Conservation (phyloP, 1,139 yeast genomes). For the Sugiyamaella paludigena region DNA sequence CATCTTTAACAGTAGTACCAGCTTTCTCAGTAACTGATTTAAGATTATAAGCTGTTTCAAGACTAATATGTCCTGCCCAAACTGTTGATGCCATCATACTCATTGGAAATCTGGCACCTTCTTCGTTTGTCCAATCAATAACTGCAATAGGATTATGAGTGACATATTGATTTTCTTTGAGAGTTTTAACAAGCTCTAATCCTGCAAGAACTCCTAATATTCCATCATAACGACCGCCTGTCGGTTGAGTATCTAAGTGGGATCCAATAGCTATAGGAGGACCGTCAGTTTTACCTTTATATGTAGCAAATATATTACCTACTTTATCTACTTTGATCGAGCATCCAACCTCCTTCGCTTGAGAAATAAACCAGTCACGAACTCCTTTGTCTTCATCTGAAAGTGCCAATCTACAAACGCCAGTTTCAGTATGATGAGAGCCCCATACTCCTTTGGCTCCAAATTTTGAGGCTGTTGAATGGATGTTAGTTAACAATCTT, state of each 20-base stretch:
- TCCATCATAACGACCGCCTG: conserved; percentile 75
- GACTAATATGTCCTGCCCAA: conserved; percentile 54
- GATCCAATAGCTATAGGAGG: conserved; percentile 69
- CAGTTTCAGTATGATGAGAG: conserved; percentile 52
- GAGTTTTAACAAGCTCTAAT: conserved; percentile 60
- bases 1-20: conserved; percentile 47
- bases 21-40: conserved; percentile 52
- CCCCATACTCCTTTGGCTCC: conserved; percentile 19
- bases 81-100: conserved; percentile 64
- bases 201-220: conserved; percentile 67
- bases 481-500: conserved; percentile 11
- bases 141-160: conserved; percentile 66
- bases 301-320: conserved; percentile 68
- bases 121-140: conserved; percentile 73
- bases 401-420: conserved; percentile 53
- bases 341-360: conserved; percentile 55
- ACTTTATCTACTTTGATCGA: conserved; percentile 55
- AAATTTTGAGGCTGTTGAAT: conserved; percentile 10
- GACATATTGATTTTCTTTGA: conserved; percentile 53
- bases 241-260: conserved; percentile 74
- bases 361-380: conserved; percentile 63
- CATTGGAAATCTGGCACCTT: conserved; percentile 72
- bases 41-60: conserved; percentile 50
- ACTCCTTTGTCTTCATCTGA: conserved; percentile 60
- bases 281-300: conserved; percentile 51